Evolutionary conservation across 768 basidiomycete species (phyloP), one percentile per base, ranked within the genome.

Genomic region (Rhodotorula graminis): DNA sequence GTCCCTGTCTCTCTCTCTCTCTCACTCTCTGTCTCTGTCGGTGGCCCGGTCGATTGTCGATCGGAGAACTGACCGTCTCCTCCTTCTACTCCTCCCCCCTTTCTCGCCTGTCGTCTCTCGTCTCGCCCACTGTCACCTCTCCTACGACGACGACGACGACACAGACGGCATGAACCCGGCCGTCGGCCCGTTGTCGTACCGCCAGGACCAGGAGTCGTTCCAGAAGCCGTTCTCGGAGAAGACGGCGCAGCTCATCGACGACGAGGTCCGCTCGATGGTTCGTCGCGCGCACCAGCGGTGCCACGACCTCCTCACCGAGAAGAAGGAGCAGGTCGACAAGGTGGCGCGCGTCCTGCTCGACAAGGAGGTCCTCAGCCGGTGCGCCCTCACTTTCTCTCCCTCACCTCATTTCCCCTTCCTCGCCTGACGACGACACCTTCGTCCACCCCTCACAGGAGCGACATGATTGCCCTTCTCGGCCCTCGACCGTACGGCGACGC

Each of bases 221-320:
- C 91, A 91, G 64, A 99, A 99, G 81, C 96, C 95, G 11, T 99
- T 98, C 84, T 93, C 91, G 77, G 96, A 99, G 85, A 91, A 90
- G 82, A 98, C 96, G 1, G 92, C 90, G 2, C 91, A 98, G 83
- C 90, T 93, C 85, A 84, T 98, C 25, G 96, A 99, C 79, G 80
- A 80, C 15, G 89, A 93, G 82, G 94, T 98, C 31, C 89, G 92
- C 80, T 93, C 91, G 84, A 96, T 98, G 93, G 93, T 97, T 77
- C 89, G 88, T 27, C 85, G 84, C 68, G 93, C 94, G 0, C 92
- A 98, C 79, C 83, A 85, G 69, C 87, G 94, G 65, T 66, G 66
- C 66, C 97, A 86, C 46, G 84, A 88, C 50, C 84, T 99, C 21
- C 83, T 99, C 64, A 91, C 86, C 5, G 85, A 88, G 73, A 90